These are phyloP conservation scores for Candida peoriensis DNA, from an alignment of 805 yeast species.

Conservation along the genomic window DNA sequence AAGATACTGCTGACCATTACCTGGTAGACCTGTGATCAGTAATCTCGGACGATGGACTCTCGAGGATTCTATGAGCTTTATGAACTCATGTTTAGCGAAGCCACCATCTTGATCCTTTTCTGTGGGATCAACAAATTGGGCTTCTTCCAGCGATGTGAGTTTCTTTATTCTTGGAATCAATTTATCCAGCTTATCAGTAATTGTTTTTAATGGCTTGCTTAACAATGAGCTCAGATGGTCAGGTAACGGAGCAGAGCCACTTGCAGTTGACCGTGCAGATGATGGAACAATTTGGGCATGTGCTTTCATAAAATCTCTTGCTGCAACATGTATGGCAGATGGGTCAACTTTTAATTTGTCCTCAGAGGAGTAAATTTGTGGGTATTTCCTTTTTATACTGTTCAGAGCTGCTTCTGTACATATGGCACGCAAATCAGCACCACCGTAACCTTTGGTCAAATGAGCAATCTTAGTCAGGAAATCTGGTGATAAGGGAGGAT, in stretches of 20 bases:
- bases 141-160: constrained; percentile 60
- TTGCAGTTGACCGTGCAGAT: constrained; percentile 77
- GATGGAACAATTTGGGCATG: constrained; percentile 87
- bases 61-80: constrained; percentile 44
- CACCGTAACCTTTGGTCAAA: constrained; percentile 94
- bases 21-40: constrained; percentile 64
- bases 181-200: constrained; percentile 44
- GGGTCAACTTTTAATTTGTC: constrained; percentile 76
- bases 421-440: constrained; percentile 91
- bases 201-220: constrained; percentile 39
- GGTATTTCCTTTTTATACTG: constrained; percentile 86
- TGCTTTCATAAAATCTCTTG: constrained; percentile 83
- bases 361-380: constrained; percentile 79
- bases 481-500: constrained; percentile 54
- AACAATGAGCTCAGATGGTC: constrained; percentile 62
- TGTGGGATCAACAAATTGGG: constrained; percentile 55
- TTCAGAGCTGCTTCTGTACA: constrained; percentile 95
- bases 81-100: constrained; percentile 61
- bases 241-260: constrained; percentile 75
- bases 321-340: constrained; percentile 60
- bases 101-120: constrained; percentile 58
- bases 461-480: constrained; percentile 67
- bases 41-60: constrained; percentile 81
- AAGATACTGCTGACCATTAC: constrained; percentile 84
- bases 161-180: constrained; percentile 59